phyloP scores from a whole-genome alignment of 495 filamentous ascomycete genomes.

The Talaromyces adpressus region DNA sequence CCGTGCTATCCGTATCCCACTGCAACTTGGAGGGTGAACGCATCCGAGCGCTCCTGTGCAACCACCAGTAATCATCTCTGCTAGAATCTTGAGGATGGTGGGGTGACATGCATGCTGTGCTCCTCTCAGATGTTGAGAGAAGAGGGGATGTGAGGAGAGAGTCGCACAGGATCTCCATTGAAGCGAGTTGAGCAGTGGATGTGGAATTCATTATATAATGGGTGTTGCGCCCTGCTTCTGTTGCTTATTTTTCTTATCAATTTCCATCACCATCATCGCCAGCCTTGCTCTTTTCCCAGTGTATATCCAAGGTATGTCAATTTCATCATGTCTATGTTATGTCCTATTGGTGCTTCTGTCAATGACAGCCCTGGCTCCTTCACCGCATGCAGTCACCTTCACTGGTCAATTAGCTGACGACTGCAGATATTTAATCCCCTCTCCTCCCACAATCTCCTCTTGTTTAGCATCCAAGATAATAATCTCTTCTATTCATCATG shows the following conservation, averaged over 20 bases:
- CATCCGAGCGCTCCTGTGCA: too few relatives aligned
- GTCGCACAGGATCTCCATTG: not conserved
- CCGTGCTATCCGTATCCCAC: not conserved
- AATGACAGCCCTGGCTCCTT: not conserved
- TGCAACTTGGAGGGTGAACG: not conserved
- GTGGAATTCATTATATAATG: not conserved
- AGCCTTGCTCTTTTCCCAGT: not conserved
- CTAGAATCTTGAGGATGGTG: not conserved
- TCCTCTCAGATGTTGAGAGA: not conserved
- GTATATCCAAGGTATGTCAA: not conserved
- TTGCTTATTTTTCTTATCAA: not conserved
- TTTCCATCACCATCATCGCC: not conserved
- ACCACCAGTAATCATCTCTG: not conserved
- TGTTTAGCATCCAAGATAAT: not conserved
- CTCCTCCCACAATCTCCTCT: slow-evolving; percentile 9
- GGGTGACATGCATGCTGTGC: not conserved
- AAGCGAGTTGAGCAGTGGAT: not conserved
- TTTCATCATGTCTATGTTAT: slow-evolving; percentile 1
- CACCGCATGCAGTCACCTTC: not conserved
- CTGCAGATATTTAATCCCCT: not conserved
- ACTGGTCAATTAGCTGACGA: not conserved
- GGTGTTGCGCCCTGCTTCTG: not conserved
- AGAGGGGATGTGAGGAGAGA: not conserved
- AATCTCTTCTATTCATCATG: slow-evolving; percentile 43
- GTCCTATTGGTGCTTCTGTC: too few relatives aligned